Percentiles rank a stretch among this genome's conserved stretches.
Evolutionary conservation across 768 basidiomycete species (phyloP).

Genomic region (Boletellus ananiceps): DNA sequence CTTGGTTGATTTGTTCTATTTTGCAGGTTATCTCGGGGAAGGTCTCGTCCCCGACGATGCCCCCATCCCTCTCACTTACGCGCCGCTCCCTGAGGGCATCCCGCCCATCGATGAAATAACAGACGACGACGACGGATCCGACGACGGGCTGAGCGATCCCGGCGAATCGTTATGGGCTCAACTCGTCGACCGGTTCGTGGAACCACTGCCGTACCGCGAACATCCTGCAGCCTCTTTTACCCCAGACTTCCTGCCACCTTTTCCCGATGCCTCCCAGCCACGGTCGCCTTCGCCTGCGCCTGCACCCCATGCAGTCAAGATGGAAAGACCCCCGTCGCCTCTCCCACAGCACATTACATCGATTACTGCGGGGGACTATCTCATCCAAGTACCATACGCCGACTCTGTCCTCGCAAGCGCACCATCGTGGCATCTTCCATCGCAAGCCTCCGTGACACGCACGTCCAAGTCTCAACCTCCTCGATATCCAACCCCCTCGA

Average conservation of each 20-base stretch:
- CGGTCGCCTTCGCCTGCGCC: constrained; percentile 37
- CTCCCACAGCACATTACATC: constrained; percentile 41
- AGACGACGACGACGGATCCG: constrained; percentile 33
- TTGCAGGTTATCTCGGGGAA: constrained; percentile 54
- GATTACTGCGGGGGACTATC: constrained; percentile 57
- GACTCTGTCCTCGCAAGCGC: constrained; percentile 64
- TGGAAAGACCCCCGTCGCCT: constrained; percentile 36
- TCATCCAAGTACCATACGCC: constrained; percentile 67
- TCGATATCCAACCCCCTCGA: constrained; percentile 47
- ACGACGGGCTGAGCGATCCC: constrained; percentile 25
- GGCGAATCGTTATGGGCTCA: neutral
- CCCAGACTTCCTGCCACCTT: constrained; percentile 33
- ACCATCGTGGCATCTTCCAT: constrained; percentile 68
- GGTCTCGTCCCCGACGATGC: constrained; percentile 57
- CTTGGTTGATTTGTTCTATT: constrained; percentile 20
- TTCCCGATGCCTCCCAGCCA: constrained; percentile 28
- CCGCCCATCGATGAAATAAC: constrained; percentile 14
- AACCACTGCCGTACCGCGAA: constrained; percentile 27
- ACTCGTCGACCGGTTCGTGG: constrained; percentile 22
- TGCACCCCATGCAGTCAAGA: constrained; percentile 27
- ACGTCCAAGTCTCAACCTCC: constrained; percentile 17
- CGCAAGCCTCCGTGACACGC: constrained; percentile 29
- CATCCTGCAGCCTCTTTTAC: constrained; percentile 31
- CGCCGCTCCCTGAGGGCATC: constrained; percentile 28
- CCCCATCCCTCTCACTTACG: constrained; percentile 49